Evolutionary conservation across 345 rosid genomes (phyloP).

Genomic region (Boechera divaricarpa): DNA sequence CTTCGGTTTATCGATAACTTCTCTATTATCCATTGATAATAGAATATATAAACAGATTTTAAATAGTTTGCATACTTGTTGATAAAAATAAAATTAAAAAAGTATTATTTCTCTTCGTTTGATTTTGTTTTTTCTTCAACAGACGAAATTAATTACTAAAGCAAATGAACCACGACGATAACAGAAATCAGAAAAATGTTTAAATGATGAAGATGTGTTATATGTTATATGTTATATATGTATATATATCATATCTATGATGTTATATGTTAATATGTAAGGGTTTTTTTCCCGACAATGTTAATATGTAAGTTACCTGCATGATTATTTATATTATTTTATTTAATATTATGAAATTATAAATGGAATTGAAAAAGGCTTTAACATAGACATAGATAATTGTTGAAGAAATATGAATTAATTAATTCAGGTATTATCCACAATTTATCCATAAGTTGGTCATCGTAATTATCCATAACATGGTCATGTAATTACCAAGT

Average conservation of each 20-base stretch:
- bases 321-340: background rate
- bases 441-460: background rate
- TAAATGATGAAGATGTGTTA: too few species aligned
- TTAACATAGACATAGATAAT: background rate
- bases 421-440: background rate
- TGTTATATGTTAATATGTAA: background rate
- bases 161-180: too few species aligned
- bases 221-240: background rate
- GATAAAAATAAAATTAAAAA: too few species aligned
- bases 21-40: background rate
- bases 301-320: background rate
- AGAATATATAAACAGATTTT: background rate
- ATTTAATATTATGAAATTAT: background rate
- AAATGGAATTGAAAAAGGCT: too few species aligned
- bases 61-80: background rate
- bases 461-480: background rate
- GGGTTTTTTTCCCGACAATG: too few species aligned
- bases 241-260: background rate
- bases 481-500: background rate
- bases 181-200: too few species aligned
- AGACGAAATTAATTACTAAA: too few species aligned
- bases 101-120: too few species aligned
- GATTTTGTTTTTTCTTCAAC: too few species aligned
- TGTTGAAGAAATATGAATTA: background rate
- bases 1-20: background rate